Base-by-base conservation (phyloP, 805 yeast genomes). In the Candida corydali region DNA sequence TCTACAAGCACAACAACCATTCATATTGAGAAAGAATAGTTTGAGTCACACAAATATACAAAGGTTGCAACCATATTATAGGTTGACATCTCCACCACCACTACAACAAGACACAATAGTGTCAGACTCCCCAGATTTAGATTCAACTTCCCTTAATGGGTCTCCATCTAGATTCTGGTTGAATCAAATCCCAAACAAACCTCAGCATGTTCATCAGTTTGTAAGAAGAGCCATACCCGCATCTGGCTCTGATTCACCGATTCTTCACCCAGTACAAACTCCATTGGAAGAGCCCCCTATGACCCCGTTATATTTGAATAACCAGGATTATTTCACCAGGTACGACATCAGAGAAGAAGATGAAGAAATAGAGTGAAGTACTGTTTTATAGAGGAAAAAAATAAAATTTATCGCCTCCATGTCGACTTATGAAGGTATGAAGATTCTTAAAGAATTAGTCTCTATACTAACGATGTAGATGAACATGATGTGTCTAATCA, bases 111-210 rank as follows among this genome's bases (percentile, higher is more conserved):
- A 38, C 12, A 22, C 24, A 19, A 36, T 23, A 23, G n/a, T n/a
- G n/a, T 80, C 81, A 0, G 78, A 71, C 36, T 73, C 79, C 1
- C 81, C 81, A 0, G 61, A 63, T 36, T 55, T 76, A 36, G 69
- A 60, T 29, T 80, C 82, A 2, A 65, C 70, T 0, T 73, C 78
- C 4, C 33, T 75, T 11, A 71, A 73, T 2, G 78, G 76, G 5
- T 73, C 79, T 0, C 82, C 82, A 1, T 73, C 80, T 4, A 53
- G 74, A 33, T 74, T 76, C 42, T 70, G 75, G 67, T 54, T 76
- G 30, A 61, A 69, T n/a, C 71, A 70, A 36, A 73, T 80, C 0
- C 80, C 80, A 1, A 57, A 12, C 32, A 45, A 41, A 38, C 44
- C 47, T 37, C 54, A 44, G 26, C 47, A 51, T 7, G 42, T 52